These are phyloP conservation scores for Lathyrus sativus DNA, from an alignment of 306 rosid species.

Conservation along the genomic window DNA sequence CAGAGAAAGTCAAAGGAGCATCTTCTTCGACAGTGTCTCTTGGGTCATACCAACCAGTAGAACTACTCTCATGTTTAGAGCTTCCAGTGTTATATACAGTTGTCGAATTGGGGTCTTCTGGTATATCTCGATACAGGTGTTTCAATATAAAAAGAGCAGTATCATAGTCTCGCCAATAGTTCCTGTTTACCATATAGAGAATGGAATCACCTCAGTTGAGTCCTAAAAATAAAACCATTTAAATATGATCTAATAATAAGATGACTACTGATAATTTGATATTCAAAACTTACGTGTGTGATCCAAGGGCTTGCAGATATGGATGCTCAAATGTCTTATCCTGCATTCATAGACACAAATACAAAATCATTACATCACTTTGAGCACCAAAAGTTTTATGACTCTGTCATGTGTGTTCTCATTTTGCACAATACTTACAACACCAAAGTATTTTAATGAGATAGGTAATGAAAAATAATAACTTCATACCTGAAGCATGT, in stretches of 20 bases:
- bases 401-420: conserved; percentile 8
- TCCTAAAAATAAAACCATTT: conserved; percentile 15
- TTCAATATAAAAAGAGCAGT: conserved; percentile 84
- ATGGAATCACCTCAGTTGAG: background rate
- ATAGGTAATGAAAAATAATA: conserved; percentile 26
- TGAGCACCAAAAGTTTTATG: conserved; percentile 24
- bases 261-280: background rate
- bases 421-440: conserved; percentile 27
- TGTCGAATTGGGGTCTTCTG: conserved; percentile 49
- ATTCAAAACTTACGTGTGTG: conserved; percentile 77
- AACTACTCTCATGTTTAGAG: conserved; percentile 41
- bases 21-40: conserved; percentile 67
- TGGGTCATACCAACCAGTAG: conserved; percentile 52
- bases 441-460: conserved; percentile 20
- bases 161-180: conserved; percentile 95
- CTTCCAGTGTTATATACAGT: conserved; percentile 35
- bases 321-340: conserved; percentile 93
- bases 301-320: conserved; percentile 81
- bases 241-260: conserved; percentile 30
- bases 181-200: conserved; percentile 53
- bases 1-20: conserved; percentile 79
- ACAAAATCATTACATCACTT: background rate
- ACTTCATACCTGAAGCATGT: conserved; percentile 82
- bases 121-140: conserved; percentile 72
- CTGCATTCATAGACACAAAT: conserved; percentile 50